phyloP scores from a whole-genome alignment of 1,139 yeast species.

The Kurtzmaniella natalensis region DNA sequence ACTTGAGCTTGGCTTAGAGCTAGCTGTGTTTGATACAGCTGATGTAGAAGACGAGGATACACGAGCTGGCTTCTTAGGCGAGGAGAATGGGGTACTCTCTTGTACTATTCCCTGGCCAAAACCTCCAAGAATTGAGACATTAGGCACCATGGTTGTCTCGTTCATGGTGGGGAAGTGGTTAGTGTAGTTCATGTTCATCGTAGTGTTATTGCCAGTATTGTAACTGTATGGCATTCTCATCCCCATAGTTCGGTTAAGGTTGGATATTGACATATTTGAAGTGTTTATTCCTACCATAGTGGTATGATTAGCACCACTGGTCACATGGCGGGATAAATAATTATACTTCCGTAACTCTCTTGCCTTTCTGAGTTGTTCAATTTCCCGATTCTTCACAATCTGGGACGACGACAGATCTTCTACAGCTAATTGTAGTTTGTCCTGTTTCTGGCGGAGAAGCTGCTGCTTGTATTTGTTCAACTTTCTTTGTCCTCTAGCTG shows the following conservation, averaged over 20 bases:
- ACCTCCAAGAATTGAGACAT: slow-evolving; percentile 27
- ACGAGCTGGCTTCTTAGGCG: slow-evolving; percentile 22
- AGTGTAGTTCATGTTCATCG: slow-evolving; percentile 5
- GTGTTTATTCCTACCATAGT: background rate
- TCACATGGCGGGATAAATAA: slow-evolving; percentile 32
- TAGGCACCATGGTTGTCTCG: slow-evolving; percentile 18
- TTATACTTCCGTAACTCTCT: slow-evolving; percentile 27
- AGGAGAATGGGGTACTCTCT: slow-evolving; percentile 36
- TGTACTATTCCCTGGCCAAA: slow-evolving; percentile 38
- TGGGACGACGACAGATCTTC: background rate
- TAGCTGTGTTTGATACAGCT: background rate
- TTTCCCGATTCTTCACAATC: slow-evolving; percentile 16
- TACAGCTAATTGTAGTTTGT: slow-evolving; percentile 3
- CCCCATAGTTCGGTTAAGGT: too few relatives aligned
- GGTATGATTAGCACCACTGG: slow-evolving; percentile 1
- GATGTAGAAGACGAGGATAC: too few relatives aligned
- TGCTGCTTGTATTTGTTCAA: slow-evolving; percentile 9
- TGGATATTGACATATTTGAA: slow-evolving; percentile 9
- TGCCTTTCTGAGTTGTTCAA: slow-evolving; percentile 25
- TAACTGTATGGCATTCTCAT: too few relatives aligned
- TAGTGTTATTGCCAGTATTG: slow-evolving; percentile 19
- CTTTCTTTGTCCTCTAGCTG: slow-evolving; percentile 27
- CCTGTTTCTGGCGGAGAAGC: slow-evolving; percentile 2
- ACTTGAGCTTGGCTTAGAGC: background rate
- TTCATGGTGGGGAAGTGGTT: slow-evolving; percentile 9